These are phyloP conservation scores for Scytalidium lignicola DNA, from an alignment of 2,329 filamentous ascomycete species.

Conservation along the genomic window DNA sequence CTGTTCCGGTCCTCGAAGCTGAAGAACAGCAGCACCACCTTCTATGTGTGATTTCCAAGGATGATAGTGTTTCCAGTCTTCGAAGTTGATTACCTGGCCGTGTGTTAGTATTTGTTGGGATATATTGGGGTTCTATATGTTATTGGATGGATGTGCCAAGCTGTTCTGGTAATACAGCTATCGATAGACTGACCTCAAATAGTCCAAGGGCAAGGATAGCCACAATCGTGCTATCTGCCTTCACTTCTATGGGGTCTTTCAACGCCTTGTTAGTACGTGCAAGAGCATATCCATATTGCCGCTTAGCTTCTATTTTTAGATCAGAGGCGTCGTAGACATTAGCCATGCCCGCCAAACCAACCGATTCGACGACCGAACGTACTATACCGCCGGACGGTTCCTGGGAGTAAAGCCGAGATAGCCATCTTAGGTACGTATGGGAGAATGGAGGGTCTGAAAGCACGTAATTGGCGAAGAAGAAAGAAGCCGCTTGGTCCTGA, in stretches of 20 bases:
- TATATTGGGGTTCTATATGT: too few species aligned
- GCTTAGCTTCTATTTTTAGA: slow-evolving; percentile 42
- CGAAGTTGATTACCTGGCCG: too few species aligned
- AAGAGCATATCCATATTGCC: slow-evolving; percentile 47
- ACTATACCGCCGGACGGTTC: too few species aligned
- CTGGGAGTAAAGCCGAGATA: too few species aligned
- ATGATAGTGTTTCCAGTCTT: too few species aligned
- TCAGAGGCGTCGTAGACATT: slow-evolving; percentile 30
- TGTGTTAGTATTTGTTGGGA: too few species aligned
- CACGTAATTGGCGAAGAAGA: too few species aligned
- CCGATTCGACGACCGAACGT: slow-evolving; percentile 30
- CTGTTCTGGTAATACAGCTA: too few species aligned
- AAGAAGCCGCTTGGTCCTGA: too few species aligned
- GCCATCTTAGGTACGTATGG: too few species aligned
- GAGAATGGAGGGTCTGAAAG: too few species aligned
- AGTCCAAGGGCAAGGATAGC: slow-evolving; percentile 50
- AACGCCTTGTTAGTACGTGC: slow-evolving; percentile 45
- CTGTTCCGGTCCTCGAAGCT: slow-evolving; percentile 40
- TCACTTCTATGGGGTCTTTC: slow-evolving; percentile 37
- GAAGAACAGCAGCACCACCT: slow-evolving; percentile 42
- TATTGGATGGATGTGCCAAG: too few species aligned
- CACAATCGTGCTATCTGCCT: slow-evolving; percentile 50
- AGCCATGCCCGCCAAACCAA: slow-evolving; percentile 47
- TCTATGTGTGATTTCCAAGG: slow-evolving; percentile 46
- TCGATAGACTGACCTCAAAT: slow-evolving; percentile 33